These are phyloP conservation scores for Taiozyma onychis DNA, from an alignment of 1,139 yeast species.

Conservation along the genomic window DNA sequence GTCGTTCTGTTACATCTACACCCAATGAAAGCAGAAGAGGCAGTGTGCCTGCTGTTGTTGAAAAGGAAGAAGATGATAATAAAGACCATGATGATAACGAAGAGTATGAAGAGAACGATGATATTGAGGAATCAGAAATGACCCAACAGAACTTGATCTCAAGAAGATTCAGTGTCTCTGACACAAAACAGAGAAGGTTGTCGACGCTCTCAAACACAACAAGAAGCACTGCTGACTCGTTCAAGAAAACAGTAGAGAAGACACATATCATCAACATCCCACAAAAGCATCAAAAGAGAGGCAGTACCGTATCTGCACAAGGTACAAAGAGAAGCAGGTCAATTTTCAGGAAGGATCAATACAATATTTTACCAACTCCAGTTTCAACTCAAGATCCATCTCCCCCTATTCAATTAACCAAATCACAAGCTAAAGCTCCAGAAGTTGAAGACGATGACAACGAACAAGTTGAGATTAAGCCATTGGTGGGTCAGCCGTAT, in stretches of 20 bases:
- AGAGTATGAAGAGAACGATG: conserved; percentile 5
- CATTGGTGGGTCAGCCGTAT: background rate
- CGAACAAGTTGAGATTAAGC: background rate
- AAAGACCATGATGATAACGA: conserved; percentile 2
- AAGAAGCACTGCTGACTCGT: conserved; percentile 9
- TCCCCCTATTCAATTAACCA: conserved; percentile 3
- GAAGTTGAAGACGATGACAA: conserved; percentile 8
- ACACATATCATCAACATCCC: conserved; percentile 14
- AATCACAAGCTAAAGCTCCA: conserved; percentile 8
- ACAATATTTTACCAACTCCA: background rate
- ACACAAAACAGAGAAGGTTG: conserved; percentile 21
- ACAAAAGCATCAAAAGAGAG: background rate
- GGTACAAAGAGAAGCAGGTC: conserved; percentile 5
- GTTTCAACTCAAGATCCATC: background rate
- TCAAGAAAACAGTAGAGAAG: conserved; percentile 7
- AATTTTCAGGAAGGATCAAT: background rate
- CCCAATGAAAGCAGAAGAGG: conserved; percentile 15
- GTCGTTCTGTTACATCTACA: conserved; percentile 24
- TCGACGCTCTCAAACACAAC: conserved; percentile 19
- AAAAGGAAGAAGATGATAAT: conserved; percentile 1
- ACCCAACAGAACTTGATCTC: conserved; percentile 2
- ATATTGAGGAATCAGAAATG: conserved; percentile 5
- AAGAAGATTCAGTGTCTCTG: conserved; percentile 17
- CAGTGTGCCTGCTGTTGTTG: conserved; percentile 13
- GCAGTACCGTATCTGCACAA: background rate